These are phyloP conservation scores for Discostella stelligera DNA, from an alignment of 352 stramenopile genomes.

Conservation along the genomic window DNA sequence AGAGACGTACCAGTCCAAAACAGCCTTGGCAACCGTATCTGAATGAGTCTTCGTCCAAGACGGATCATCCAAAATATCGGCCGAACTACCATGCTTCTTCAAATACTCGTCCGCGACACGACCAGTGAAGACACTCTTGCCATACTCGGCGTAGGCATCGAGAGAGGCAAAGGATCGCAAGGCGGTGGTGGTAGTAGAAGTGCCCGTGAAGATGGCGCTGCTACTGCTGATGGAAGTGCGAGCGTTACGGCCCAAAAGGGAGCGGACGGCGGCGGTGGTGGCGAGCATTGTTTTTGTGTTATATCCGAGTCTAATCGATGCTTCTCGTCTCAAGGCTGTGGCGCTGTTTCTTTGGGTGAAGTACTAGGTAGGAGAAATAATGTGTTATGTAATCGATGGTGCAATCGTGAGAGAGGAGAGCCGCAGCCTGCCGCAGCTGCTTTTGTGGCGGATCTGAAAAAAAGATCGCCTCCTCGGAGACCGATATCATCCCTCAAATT, in stretches of 20 bases:
- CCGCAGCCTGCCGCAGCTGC: too few relatives aligned
- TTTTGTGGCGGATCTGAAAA: too few relatives aligned
- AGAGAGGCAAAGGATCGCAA: slow-evolving; percentile 53
- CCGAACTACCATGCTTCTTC: slow-evolving; percentile 73
- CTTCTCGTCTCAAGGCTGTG: too few relatives aligned
- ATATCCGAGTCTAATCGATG: too few relatives aligned
- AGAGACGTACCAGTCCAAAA: slow-evolving; percentile 83
- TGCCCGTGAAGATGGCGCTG: too few relatives aligned
- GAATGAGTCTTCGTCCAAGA: slow-evolving; percentile 66
- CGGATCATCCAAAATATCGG: slow-evolving; percentile 71
- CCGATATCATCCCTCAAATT: too few relatives aligned
- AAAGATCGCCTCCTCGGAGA: too few relatives aligned
- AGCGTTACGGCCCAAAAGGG: slow-evolving; percentile 36
- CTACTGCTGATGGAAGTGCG: slow-evolving; percentile 4
- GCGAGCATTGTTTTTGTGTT: slow-evolving; percentile 54
- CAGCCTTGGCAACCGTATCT: slow-evolving; percentile 77
- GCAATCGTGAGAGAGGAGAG: too few relatives aligned
- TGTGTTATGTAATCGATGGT: too few relatives aligned
- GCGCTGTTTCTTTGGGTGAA: too few relatives aligned
- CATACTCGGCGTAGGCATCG: slow-evolving; percentile 77
- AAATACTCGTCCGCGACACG: slow-evolving; percentile 82
- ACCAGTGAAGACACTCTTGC: slow-evolving; percentile 80
- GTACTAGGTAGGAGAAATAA: too few relatives aligned
- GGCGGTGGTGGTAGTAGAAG: slow-evolving; percentile 7
- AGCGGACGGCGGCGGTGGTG: slow-evolving; percentile 50